Conservation (phyloP, 1,139 yeast species). For the Geotrichum aggregatum region DNA sequence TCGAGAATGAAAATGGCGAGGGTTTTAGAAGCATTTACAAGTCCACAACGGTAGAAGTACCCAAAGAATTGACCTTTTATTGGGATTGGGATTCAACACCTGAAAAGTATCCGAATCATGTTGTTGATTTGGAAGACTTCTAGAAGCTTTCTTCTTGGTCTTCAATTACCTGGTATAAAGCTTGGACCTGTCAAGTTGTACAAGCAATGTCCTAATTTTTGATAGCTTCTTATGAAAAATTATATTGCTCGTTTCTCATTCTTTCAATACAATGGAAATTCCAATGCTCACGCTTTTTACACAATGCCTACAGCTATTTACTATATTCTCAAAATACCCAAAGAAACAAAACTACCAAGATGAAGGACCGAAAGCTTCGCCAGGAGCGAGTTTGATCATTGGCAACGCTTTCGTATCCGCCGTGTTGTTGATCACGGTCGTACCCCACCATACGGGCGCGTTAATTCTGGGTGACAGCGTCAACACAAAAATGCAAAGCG, state of each 20-base stretch:
- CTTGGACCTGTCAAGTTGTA: no score
- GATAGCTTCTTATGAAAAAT: no score
- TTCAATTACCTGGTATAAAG: no score
- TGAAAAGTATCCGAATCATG: conserved; percentile 8
- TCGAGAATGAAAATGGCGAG: no score
- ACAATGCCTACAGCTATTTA: no score
- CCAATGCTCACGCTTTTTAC: no score
- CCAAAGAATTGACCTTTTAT: conserved; percentile 16
- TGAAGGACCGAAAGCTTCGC: conserved; percentile 40
- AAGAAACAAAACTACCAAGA: conserved; percentile 35
- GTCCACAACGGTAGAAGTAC: no score
- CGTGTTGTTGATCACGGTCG: conserved; percentile 36
- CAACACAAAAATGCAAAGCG: conserved; percentile 48
- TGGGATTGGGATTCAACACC: conserved; percentile 20
- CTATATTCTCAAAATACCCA: no score
- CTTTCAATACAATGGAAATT: no score
- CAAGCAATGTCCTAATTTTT: no score
- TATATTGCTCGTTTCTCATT: no score
- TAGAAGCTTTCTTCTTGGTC: not conserved
- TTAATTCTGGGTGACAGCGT: conserved; percentile 39
- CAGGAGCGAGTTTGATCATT: conserved; percentile 31
- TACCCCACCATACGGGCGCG: conserved; percentile 60
- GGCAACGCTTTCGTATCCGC: conserved; percentile 32
- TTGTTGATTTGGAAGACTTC: conserved; percentile 2
- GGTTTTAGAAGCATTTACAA: conserved; percentile 1